phyloP scores from a whole-genome alignment of 1,284 basidiomycete genomes.

The Schizophyllum commune region DNA sequence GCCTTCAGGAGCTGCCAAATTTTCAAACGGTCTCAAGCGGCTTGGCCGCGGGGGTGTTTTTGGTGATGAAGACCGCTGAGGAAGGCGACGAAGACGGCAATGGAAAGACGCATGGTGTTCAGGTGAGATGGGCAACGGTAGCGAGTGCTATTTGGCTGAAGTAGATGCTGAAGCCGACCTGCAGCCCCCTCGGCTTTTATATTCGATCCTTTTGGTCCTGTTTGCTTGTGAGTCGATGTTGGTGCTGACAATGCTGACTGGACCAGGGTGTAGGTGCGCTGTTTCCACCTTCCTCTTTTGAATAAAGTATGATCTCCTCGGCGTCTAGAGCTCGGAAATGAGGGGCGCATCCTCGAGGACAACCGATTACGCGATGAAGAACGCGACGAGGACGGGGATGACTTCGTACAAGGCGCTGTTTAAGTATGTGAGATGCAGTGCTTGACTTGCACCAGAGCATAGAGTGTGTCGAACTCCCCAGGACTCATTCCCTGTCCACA shows the following conservation, averaged over 20 bases:
- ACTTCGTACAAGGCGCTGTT: too few relatives aligned
- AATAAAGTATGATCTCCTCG: neutral
- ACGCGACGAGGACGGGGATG: too few relatives aligned
- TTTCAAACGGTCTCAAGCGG: too few relatives aligned
- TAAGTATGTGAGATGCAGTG: too few relatives aligned
- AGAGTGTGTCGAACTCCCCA: too few relatives aligned
- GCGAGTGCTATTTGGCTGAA: neutral
- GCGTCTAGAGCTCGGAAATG: too few relatives aligned
- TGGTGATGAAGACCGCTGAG: neutral
- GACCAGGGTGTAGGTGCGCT: neutral
- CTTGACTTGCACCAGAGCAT: too few relatives aligned
- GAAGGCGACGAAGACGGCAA: neutral
- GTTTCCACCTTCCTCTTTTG: neutral
- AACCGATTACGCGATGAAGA: too few relatives aligned
- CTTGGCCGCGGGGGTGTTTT: too few relatives aligned
- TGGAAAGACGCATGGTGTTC: neutral
- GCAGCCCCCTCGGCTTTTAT: neutral
- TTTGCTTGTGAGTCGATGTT: neutral
- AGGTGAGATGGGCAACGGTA: neutral
- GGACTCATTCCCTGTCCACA: too few relatives aligned
- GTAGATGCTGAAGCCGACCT: neutral
- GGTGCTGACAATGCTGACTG: neutral
- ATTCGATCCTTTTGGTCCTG: neutral
- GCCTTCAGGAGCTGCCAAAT: too few relatives aligned
- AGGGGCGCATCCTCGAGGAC: too few relatives aligned